A percentile compares a stretch with the other conserved stretches of the same genome.
Evolutionary conservation across 192 early-diverging fungal species (phyloP).

Genomic region (Mortierella alpina): DNA sequence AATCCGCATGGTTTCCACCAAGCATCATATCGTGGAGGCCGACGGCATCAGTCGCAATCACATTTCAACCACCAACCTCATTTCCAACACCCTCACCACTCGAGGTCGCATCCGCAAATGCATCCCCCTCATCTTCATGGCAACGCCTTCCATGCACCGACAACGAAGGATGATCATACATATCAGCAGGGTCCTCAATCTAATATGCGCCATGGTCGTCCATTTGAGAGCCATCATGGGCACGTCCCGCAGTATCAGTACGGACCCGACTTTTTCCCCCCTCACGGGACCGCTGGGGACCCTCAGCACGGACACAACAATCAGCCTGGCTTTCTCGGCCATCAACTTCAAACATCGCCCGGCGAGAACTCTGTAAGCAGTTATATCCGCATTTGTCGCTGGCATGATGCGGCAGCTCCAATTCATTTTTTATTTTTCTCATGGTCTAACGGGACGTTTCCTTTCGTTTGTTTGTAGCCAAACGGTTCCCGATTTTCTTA

Average conservation of each 20-base stretch:
- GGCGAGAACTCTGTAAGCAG: conserved; percentile 32
- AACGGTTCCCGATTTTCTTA: conserved; percentile 18
- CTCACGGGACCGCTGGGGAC: conserved; percentile 6
- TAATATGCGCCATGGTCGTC: conserved; percentile 14
- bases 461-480: conserved; percentile 7
- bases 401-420: background rate
- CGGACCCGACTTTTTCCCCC: conserved; percentile 15
- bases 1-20: conserved; percentile 14
- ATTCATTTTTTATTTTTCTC: conserved; percentile 10
- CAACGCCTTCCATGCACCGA: conserved; percentile 14
- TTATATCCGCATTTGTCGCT: background rate
- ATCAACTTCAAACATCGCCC: conserved; percentile 4
- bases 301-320: conserved; percentile 4
- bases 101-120: conserved; percentile 36
- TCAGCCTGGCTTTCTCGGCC: conserved; percentile 12
- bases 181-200: conserved; percentile 22
- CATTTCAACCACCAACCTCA: conserved; percentile 22
- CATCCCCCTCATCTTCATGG: conserved; percentile 20
- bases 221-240: conserved; percentile 12
- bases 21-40: conserved; percentile 20
- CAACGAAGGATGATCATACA: conserved; percentile 35
- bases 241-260: conserved; percentile 15
- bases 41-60: conserved; percentile 19
- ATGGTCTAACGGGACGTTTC: background rate
- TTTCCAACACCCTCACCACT: conserved; percentile 31